Base-by-base conservation (phyloP, 106 monocot species). In the Allium sativum region DNA sequence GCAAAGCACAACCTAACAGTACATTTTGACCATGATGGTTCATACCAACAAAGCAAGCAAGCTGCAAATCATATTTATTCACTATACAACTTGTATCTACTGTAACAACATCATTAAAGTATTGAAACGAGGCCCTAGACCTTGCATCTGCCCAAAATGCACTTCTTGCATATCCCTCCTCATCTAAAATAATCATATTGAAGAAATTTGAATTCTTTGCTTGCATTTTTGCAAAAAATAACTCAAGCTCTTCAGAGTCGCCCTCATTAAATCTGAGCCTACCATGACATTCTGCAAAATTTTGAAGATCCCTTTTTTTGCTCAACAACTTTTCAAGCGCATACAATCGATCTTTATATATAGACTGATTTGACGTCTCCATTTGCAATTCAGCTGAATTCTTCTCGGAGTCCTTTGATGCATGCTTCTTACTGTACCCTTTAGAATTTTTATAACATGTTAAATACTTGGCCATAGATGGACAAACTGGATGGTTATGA, bases 401-500 rank as follows among this genome's bases (percentile, higher is more conserved):
- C 62, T 62, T 46, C 43, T 44, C 60, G 42, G 42, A 44, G 3
- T 60, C 60, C 31, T 41, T 65, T 20, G 48, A 13, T 1, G 62
- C 62, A 45, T 62, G 21, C 59, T 72, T 73, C 61, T 75, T 77
- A 4, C 71, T 74, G 16, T 59, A 66, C 0, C 77, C 84, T 7
- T 79, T 73, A 3, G 78, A 60, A 42, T 78, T 62, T 46, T 65
- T 78, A 53, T 86, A 75, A 52, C 68, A 72, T 53, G 47, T 75
- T 57, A 87, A 59, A 47, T 71, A 74, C 51, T 77, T 56, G 6
- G 79, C 87, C 82, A 87, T 79, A 3, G 77, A 74, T 6, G 79
- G 83, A 60, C 76, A 71, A 13, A 88, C 77, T 0, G 80, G 80
- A 48, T 88, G 88, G 48, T 83, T 88, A 46, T 88, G 88, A 48